phyloP scores from a whole-genome alignment of 2,329 filamentous ascomycete genomes.

The Microcyclospora tardicrescens region DNA sequence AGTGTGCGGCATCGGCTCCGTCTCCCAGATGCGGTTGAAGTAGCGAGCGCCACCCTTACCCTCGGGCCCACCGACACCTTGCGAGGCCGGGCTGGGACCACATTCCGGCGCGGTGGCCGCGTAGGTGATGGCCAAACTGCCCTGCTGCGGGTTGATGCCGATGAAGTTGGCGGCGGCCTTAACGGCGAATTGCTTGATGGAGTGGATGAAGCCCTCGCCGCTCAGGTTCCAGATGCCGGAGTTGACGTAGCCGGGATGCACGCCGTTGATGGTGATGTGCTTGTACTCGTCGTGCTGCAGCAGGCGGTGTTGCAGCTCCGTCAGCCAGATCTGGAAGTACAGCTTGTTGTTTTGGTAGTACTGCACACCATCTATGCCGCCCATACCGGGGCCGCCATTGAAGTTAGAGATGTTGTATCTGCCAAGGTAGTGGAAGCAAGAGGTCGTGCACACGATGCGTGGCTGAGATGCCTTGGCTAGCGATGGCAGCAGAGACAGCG shows the following conservation, averaged over 20 bases:
- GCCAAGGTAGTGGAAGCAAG: neutral
- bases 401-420: constrained; percentile 7
- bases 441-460: constrained; percentile 9
- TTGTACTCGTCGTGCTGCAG: constrained; percentile 9
- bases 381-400: constrained; percentile 8
- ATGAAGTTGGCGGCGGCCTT: constrained; percentile 2
- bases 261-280: constrained; percentile 19
- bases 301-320: constrained; percentile 19
- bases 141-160: constrained; percentile 14
- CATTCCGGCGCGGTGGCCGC: constrained; percentile 9
- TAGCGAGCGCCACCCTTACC: constrained; percentile 10
- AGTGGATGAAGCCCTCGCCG: neutral
- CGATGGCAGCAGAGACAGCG: constrained; percentile 17
- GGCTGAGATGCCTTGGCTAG: constrained; percentile 12
- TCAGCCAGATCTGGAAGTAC: constrained; percentile 22
- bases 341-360: constrained; percentile 22
- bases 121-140: constrained; percentile 12
- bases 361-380: neutral
- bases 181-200: neutral
- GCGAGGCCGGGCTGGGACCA: constrained; percentile 4
- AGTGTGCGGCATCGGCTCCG: constrained; percentile 13
- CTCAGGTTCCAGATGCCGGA: constrained; percentile 11
- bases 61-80: neutral
- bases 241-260: constrained; percentile 22
- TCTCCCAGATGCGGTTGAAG: constrained; percentile 15